Evolutionary conservation across 139 green algal species (phyloP), one percentile per base, ranked within the genome.

Genomic region (Volvox africanus): DNA sequence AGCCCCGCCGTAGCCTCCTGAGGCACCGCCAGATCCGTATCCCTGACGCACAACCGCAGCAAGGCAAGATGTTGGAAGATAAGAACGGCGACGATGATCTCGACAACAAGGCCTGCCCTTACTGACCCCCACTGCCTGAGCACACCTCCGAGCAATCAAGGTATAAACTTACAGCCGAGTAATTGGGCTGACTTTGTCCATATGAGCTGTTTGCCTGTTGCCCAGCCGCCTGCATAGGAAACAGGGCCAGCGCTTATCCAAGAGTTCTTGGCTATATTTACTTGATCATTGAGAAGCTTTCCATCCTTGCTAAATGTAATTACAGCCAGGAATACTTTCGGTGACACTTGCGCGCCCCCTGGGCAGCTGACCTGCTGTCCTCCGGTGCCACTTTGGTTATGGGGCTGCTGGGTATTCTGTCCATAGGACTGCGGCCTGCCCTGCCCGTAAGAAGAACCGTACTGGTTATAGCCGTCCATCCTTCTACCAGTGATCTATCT

Each of bases 381-480:
- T 30, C 67, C 67, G 16, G 65, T 12, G 65, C 55, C 35, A 16
- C 82, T 62, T 18, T 88, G 78, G 33, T 32, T 36, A 37, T 88
- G 82, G 0, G 82, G 14, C 80, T 86, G 80, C 80, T 86, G 80
- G 0, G 32, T 30, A 12, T 26, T 61, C 50, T 86, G 80, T 30
- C 30, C 80, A 44, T 86, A 86, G 61, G 80, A 61, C 55, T 86
- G 80, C 6, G 30, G 32, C 26, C 32, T 61, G 55, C 61, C 37
- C 61, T 87, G 81, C 61, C 81, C 61, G 24, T 86, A 86, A 6
- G 80, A 86, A 24, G 80, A 71, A 17, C 50, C 50, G 28, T 86
- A 86, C 22, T 71, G 55, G 78, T 84, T 84, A 44, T 84, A 84
- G 36, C 78, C 78, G 78, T 84, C 78, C 78, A 84, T 84, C 32